Conservation (phyloP, 371 early-diverging fungal genomes). For the Apophysomyces variabilis region DNA sequence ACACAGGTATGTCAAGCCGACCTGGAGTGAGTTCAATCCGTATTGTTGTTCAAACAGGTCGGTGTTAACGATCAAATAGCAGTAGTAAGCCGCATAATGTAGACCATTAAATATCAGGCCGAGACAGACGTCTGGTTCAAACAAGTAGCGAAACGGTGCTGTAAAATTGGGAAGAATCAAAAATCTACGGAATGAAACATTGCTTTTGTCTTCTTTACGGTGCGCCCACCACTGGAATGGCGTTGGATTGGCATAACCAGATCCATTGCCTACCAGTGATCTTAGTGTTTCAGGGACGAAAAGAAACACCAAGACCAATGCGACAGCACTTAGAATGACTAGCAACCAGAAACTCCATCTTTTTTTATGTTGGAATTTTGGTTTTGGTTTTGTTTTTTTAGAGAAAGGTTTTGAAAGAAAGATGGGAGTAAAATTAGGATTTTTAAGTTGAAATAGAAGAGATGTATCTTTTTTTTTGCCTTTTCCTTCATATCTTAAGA, state of each 20-base stretch:
- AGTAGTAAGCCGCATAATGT: constrained; percentile 20
- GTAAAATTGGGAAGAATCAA: constrained; percentile 20
- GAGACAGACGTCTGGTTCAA: constrained; percentile 20
- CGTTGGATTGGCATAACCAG: constrained; percentile 33
- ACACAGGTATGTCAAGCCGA: constrained; percentile 25
- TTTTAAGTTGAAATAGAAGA: too few relatives aligned
- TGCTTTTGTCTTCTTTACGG: neutral
- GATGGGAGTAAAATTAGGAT: neutral
- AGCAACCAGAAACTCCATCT: constrained; percentile 62
- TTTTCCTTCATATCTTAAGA: neutral
- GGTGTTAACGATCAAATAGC: constrained; percentile 13
- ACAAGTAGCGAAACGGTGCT: constrained; percentile 19
- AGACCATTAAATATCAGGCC: constrained; percentile 17
- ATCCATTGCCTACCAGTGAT: constrained; percentile 39
- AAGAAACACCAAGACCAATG: constrained; percentile 46
- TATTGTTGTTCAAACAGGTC: constrained; percentile 16
- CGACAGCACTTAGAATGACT: constrained; percentile 43
- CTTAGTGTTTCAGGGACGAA: constrained; percentile 67
- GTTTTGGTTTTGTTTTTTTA: neutral
- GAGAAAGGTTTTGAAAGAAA: neutral
- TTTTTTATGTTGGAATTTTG: neutral
- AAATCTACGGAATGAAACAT: constrained; percentile 7
- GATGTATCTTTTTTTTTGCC: too few relatives aligned
- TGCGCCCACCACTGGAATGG: constrained; percentile 26
- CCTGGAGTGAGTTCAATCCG: constrained; percentile 19